phyloP scores from a whole-genome alignment of 2,329 filamentous ascomycete species.

The Teratosphaeria pseudoeucalypti region DNA sequence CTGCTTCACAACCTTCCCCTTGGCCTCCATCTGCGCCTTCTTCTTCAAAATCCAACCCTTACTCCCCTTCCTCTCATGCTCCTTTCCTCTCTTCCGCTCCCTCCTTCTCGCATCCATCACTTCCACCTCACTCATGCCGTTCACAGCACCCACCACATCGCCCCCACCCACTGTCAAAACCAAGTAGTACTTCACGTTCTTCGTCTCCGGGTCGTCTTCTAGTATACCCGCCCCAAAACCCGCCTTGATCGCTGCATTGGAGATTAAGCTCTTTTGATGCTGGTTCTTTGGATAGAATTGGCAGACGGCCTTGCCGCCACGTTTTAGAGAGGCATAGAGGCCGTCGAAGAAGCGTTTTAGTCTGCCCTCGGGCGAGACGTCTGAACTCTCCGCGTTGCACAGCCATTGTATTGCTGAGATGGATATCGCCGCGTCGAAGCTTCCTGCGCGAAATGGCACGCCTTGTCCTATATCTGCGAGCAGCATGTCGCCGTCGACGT shows the following conservation, averaged over 20 bases:
- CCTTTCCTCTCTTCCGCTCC: constrained; percentile 39
- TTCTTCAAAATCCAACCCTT: constrained; percentile 77
- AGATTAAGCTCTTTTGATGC: constrained; percentile 83
- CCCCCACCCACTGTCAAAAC: constrained; percentile 81
- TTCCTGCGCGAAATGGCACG: constrained; percentile 81
- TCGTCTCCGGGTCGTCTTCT: constrained; percentile 92
- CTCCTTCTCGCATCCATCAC: constrained; percentile 59
- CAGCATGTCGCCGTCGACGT: constrained; percentile 87
- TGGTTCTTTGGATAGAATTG: constrained; percentile 99
- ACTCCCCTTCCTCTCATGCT: constrained; percentile 60
- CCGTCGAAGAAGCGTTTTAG: constrained; percentile 85
- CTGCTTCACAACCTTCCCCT: constrained; percentile 88
- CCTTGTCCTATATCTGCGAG: constrained; percentile 93
- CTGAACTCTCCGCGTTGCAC: constrained; percentile 85
- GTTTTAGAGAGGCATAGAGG: constrained; percentile 69
- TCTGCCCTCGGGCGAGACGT: constrained; percentile 68
- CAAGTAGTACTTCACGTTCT: constrained; percentile 92
- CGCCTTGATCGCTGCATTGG: constrained; percentile 76
- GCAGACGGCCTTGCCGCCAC: constrained; percentile 83
- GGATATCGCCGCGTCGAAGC: constrained; percentile 88
- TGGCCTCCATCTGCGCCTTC: constrained; percentile 86
- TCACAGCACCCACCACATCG: constrained; percentile 76
- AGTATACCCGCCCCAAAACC: constrained; percentile 91
- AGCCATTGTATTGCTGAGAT: constrained; percentile 98
- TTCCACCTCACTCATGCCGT: constrained; percentile 74